A percentile compares a stretch with the other conserved stretches of the same genome.
Conservation (phyloP, 2,329 filamentous ascomycete genomes). For the Hymenotorrendiella dingleyae region DNA sequence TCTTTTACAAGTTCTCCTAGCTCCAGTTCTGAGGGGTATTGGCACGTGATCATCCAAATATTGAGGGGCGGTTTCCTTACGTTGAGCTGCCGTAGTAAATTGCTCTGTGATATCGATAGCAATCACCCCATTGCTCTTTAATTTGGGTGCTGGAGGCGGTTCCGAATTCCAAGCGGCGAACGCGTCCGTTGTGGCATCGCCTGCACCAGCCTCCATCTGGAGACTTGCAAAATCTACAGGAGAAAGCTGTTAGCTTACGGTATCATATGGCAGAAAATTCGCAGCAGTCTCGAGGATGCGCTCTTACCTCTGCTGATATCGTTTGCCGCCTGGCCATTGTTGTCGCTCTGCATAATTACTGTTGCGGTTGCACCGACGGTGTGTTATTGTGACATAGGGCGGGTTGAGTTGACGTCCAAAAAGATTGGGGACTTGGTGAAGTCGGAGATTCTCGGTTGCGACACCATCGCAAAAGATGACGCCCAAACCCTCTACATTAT, state of each 20-base stretch:
- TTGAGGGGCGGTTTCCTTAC: constrained; percentile 34
- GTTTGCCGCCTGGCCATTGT: neutral
- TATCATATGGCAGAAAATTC: too few relatives aligned
- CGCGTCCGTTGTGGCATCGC: constrained; percentile 9
- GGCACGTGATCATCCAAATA: constrained; percentile 21
- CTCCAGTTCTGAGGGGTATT: constrained; percentile 52
- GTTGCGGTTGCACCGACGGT: neutral
- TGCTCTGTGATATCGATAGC: constrained; percentile 52
- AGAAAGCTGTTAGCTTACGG: constrained; percentile 12
- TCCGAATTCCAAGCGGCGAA: constrained; percentile 23
- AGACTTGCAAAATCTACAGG: constrained; percentile 26
- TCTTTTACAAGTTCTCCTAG: constrained; percentile 88
- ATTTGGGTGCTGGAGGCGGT: constrained; percentile 27
- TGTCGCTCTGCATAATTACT: neutral
- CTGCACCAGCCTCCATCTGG: constrained; percentile 22
- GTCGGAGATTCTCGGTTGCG: neutral
- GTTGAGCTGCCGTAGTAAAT: constrained; percentile 47
- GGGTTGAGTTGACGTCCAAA: neutral
- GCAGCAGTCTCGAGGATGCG: too few relatives aligned
- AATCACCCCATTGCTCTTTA: constrained; percentile 42
- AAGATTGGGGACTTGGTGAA: neutral
- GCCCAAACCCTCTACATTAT: too few relatives aligned
- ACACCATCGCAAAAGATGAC: too few relatives aligned
- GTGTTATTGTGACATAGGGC: too few relatives aligned
- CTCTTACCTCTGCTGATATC: neutral